These are phyloP conservation scores for Solanum virginianum DNA, from an alignment of 257 asterid genomes.

Conservation along the genomic window DNA sequence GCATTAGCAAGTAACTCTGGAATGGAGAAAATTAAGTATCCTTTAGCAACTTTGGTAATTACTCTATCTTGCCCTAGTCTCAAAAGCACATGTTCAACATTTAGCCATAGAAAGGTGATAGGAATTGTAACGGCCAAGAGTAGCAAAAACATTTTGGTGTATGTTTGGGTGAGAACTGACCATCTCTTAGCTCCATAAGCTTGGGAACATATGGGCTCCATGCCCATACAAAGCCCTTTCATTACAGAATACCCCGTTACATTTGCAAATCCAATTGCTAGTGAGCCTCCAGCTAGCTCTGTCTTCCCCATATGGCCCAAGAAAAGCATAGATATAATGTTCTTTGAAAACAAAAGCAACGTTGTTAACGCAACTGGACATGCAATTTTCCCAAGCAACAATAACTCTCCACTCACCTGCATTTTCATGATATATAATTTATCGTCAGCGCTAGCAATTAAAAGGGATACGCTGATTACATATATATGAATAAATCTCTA, in stretches of 20 bases:
- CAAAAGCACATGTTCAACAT: constrained; percentile 38
- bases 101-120: constrained; percentile 49
- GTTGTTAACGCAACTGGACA: constrained; percentile 78
- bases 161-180: constrained; percentile 49
- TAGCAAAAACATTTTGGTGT: constrained; percentile 50
- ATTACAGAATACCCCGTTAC: constrained; percentile 64
- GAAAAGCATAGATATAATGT: constrained; percentile 74
- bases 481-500: not conserved
- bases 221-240: constrained; percentile 69
- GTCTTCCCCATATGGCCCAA: constrained; percentile 64
- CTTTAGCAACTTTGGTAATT: constrained; percentile 42
- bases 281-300: constrained; percentile 78
- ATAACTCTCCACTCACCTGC: constrained; percentile 47
- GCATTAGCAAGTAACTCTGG: constrained; percentile 55
- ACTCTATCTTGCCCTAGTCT: constrained; percentile 50
- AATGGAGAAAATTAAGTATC: constrained; percentile 41
- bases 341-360: constrained; percentile 48
- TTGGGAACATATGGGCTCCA: constrained; percentile 86
- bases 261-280: constrained; percentile 75
- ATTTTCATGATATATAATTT: not conserved
- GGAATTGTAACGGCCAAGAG: constrained; percentile 51
- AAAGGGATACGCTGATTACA: not conserved
- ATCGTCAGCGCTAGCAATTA: not conserved
- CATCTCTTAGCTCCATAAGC: constrained; percentile 68
- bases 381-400: constrained; percentile 33